Evolutionary conservation across 2,329 filamentous ascomycete species (phyloP), one percentile per base, ranked within the genome.

Genomic region (Pyrenochaeta sp.): DNA sequence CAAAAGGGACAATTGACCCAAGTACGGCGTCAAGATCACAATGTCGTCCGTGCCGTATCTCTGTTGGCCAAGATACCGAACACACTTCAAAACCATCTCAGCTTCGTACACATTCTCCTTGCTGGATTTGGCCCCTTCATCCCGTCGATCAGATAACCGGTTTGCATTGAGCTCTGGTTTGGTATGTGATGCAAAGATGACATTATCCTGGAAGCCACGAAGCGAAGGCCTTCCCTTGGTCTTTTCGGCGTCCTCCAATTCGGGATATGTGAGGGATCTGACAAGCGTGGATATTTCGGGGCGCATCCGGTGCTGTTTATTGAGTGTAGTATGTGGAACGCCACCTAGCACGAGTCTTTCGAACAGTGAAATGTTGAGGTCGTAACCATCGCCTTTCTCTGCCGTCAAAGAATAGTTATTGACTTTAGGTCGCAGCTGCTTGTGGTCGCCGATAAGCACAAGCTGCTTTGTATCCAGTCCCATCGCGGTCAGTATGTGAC

Each of bases 381-480:
- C 82, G 60, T 83, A 91, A 0, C 88, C 88, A 6, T 84, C 79
- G 0, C 86, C 87, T 18, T 84, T 83, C 57, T 91, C 88, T 0
- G 88, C 81, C 0, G 80, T 85, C 0, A 92, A 70, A 0, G 69
- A 72, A 59, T 86, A 90, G 31, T 83, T 87, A 40, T 82, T 84
- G 48, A 85, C 79, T 61, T 91, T 90, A 0, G 89, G 90, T 0
- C 88, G 83, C 0, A 92, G 80, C 57, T 92, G 90, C 49, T 88
- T 83, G 67, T 92, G 89, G 48, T 92, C 90, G 0, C 90, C 90
- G 10, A 92, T 91, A 2, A 90, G 71, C 0, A 91, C 81, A 1
- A 91, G 67, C 33, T 91, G 87, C 54, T 89, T 82, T 0, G 84
- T 84, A 0, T 80, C 72, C 0, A 81, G 69, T 0, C 79, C 77